A percentile compares a stretch with the other conserved stretches of the same genome.
Evolutionary conservation across 108 stramenopile species (phyloP).

Genomic region (Cyclotella baltica): DNA sequence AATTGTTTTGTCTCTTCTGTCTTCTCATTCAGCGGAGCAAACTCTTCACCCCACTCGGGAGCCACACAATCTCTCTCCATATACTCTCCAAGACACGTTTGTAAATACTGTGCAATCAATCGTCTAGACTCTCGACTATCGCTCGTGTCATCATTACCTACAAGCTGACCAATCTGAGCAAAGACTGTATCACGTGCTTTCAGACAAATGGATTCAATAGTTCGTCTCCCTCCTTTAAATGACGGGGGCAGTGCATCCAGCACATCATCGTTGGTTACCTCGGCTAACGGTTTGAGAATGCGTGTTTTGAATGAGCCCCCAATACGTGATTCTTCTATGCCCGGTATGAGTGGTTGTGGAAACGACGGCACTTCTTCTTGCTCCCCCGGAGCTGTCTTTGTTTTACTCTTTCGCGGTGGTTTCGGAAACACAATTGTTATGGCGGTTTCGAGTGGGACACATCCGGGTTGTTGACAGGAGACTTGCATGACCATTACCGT

Average conservation of each 20-base stretch:
- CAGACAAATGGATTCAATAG: slow-evolving; percentile 65
- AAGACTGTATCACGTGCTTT: slow-evolving; percentile 81
- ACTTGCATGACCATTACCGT: slow-evolving; percentile 92
- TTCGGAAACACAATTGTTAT: slow-evolving; percentile 87
- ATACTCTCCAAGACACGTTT: slow-evolving; percentile 72
- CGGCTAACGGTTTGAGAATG: slow-evolving; percentile 85
- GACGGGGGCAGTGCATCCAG: slow-evolving; percentile 82
- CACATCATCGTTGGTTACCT: slow-evolving; percentile 83
- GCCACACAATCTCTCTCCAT: slow-evolving; percentile 68
- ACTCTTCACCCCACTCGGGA: slow-evolving; percentile 69
- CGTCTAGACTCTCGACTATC: slow-evolving; percentile 52
- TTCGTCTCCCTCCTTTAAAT: slow-evolving; percentile 78
- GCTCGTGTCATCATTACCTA: slow-evolving; percentile 58
- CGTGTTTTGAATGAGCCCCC: slow-evolving; percentile 84
- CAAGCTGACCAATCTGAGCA: slow-evolving; percentile 83
- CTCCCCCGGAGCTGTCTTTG: background rate
- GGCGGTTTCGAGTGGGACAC: slow-evolving; percentile 89
- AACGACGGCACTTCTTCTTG: slow-evolving; percentile 33
- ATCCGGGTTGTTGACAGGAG: slow-evolving; percentile 80
- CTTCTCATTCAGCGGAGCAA: slow-evolving; percentile 34
- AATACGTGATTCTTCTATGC: slow-evolving; percentile 52
- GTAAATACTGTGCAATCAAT: slow-evolving; percentile 79
- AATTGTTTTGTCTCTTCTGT: slow-evolving; percentile 3
- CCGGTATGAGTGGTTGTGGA: slow-evolving; percentile 45
- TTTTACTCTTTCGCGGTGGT: slow-evolving; percentile 22